Evolutionary conservation across 108 stramenopile species (phyloP).

Genomic region (Nitzschia sp.): DNA sequence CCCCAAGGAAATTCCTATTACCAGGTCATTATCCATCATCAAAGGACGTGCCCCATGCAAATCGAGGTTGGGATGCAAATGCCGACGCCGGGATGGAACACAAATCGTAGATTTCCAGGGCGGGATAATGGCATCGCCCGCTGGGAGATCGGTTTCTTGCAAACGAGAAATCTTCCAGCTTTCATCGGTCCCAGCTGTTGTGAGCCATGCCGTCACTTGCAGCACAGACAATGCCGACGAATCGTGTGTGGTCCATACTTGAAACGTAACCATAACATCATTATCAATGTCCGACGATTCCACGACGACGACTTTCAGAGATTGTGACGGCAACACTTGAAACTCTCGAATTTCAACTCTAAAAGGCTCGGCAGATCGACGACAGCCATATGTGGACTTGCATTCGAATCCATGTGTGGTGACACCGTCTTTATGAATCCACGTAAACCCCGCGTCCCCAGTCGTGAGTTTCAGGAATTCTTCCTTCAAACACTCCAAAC

Average conservation of each 20-base stretch:
- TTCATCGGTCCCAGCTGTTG: background rate
- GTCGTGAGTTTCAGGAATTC: background rate
- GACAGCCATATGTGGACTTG: background rate
- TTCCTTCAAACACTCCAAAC: background rate
- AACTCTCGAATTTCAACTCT: background rate
- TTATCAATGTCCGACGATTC: background rate
- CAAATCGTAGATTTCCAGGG: background rate
- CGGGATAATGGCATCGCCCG: background rate
- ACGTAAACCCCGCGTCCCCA: background rate
- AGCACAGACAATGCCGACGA: background rate
- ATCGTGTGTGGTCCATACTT: background rate
- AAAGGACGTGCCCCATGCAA: background rate
- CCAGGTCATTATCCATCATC: no score
- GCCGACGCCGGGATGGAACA: slow-evolving; percentile 17
- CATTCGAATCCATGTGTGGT: background rate
- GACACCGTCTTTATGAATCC: background rate
- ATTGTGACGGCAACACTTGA: no score
- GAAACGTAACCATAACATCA: background rate
- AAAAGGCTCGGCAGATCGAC: background rate
- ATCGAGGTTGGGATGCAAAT: slow-evolving; percentile 10
- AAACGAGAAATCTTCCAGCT: background rate
- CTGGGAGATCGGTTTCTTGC: background rate
- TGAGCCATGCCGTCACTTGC: background rate
- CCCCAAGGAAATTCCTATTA: slow-evolving; percentile 41
- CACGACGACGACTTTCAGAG: background rate